phyloP scores from a whole-genome alignment of 176 grass and related monocot genomes.

The Aechmea fasciata region DNA sequence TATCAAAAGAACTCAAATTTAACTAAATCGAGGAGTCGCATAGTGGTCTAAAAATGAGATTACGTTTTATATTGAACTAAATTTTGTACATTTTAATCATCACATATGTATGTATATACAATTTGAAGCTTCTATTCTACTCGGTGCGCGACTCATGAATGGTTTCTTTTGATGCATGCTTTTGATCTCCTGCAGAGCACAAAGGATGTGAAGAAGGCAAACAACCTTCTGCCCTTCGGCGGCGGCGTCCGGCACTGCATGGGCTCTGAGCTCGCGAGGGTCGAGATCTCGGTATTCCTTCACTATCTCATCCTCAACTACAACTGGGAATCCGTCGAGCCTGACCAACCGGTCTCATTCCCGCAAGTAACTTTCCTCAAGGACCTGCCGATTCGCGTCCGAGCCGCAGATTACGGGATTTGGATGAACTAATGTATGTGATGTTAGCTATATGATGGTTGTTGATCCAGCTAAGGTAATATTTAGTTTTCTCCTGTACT shows the following conservation, averaged over 20 bases:
- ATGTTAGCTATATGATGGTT: not conserved
- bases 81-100: too few species aligned
- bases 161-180: not conserved
- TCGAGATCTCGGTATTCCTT: conserved; percentile 18
- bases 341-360: conserved; percentile 12
- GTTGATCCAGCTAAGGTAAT: not conserved
- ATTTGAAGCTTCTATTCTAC: not conserved
- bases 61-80: too few species aligned
- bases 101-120: not conserved
- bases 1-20: too few species aligned
- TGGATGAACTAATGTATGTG: not conserved
- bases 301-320: conserved; percentile 21
- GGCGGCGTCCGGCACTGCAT: conserved; percentile 15
- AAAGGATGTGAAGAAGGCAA: not conserved
- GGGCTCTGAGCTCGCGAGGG: conserved; percentile 16
- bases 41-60: too few species aligned
- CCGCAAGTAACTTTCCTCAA: not conserved
- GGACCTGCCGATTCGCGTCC: not conserved
- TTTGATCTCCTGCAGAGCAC: not conserved
- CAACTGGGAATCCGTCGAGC: conserved; percentile 14
- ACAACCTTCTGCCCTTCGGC: conserved; percentile 23
- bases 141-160: not conserved
- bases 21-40: too few species aligned
- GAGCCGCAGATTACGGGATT: not conserved
- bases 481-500: too few species aligned